Conservation (phyloP, 495 filamentous ascomycete genomes). For the Venustampulla echinocandica region DNA sequence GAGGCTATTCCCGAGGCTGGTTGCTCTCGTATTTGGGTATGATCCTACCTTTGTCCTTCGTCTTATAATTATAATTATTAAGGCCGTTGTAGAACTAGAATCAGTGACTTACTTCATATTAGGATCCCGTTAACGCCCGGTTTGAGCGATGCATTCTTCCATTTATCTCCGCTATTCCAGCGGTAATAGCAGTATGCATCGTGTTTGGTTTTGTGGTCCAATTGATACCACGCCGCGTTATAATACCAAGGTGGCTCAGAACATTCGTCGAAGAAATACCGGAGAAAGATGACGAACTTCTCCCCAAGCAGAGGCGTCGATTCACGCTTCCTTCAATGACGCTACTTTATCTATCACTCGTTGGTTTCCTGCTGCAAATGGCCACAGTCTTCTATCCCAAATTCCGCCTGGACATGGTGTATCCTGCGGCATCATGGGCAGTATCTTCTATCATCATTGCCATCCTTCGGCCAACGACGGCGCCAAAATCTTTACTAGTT, state of each 20-base stretch:
- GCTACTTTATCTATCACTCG: constrained; percentile 34
- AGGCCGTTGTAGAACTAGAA: too few species aligned
- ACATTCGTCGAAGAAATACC: constrained; percentile 40
- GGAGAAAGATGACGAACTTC: constrained; percentile 24
- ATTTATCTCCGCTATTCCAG: constrained; percentile 39
- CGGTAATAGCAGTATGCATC: constrained; percentile 32
- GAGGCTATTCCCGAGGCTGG: background rate
- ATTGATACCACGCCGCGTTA: constrained; percentile 21
- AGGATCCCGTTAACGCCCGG: constrained; percentile 43
- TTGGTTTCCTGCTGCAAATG: constrained; percentile 35
- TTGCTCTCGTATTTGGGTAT: constrained; percentile 2
- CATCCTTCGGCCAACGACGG: constrained; percentile 38
- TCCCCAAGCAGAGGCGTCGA: constrained; percentile 21
- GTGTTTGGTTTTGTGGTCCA: constrained; percentile 29
- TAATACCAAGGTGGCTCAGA: constrained; percentile 41
- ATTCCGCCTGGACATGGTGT: constrained; percentile 7
- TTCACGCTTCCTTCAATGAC: constrained; percentile 26
- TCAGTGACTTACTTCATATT: background rate
- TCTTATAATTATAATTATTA: background rate
- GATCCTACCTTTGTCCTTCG: background rate
- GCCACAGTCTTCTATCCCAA: constrained; percentile 30
- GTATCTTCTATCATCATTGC: constrained; percentile 35
- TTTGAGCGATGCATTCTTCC: constrained; percentile 40
- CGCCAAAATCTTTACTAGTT: constrained; percentile 34
- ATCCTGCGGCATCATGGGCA: constrained; percentile 31